Base-by-base conservation (phyloP, 371 early-diverging fungal genomes). In the Thermomucor indicae-seudaticae region DNA sequence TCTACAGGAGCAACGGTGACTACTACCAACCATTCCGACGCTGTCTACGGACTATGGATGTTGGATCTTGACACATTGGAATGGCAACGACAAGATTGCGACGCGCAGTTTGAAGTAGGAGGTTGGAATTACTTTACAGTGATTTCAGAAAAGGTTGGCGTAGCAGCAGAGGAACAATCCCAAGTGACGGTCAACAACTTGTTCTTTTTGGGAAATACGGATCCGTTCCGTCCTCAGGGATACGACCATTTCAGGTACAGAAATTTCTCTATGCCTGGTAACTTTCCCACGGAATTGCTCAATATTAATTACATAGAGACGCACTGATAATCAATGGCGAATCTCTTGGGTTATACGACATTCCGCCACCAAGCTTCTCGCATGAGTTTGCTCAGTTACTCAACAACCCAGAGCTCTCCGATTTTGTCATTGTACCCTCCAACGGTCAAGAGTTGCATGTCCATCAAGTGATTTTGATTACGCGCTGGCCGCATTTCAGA, bases 401-500 rank as follows among this genome's bases (percentile, higher is more conserved):
- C 24, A 72, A 82, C 37, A 72, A 75, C 32, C 74, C 73, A 16
- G 81, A 86, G 53, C 59, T 82, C 43, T 70, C 79, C 0, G 86
- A 84, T 61, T 86, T 86, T 57, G 60, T 73, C 7, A 78, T 85
- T 42, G 70, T 64, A 6, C 75, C 65, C 24, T 65, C 65, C 20
- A 70, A 64, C 51, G 75, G 63, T 10, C 70, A 56, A 57, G 70
- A 67, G 42, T 67, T 87, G 12, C 68, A 76, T 44, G 86, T 80
- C 1, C 88, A 88, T 49, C 72, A 78, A 43, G 78, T 84, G 49
- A 72, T 88, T 22, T 63, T 88, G 4, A 68, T 80, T 31, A 69
- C 85, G 41, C 82, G 88, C 49, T 88, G 88, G 88, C 80, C 86
- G 39, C 84, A 86, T 58, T 88, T 86, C 46, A 53, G 64, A 24